phyloP scores from a whole-genome alignment of 169 alveolate genomes.

The Babesia divergens region DNA sequence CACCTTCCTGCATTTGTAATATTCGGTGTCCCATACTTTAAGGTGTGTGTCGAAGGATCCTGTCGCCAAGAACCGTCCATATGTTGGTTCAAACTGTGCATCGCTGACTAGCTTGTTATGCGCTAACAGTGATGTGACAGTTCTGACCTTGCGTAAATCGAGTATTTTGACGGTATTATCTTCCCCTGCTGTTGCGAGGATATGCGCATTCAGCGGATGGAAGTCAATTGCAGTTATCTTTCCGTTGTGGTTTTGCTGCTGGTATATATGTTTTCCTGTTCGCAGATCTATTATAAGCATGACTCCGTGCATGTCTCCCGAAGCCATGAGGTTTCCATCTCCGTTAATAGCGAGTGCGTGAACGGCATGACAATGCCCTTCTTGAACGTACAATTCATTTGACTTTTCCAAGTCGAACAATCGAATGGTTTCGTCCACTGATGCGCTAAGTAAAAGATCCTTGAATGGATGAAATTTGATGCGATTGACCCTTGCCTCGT shows the following conservation, averaged over 20 bases:
- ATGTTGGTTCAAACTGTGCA: constrained; percentile 72
- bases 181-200: constrained; percentile 71
- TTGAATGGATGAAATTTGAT: constrained; percentile 72
- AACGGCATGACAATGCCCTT: constrained; percentile 73
- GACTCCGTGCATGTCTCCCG: constrained; percentile 76
- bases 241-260: constrained; percentile 69
- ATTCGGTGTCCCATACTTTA: constrained; percentile 75
- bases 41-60: constrained; percentile 74
- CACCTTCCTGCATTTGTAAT: constrained; percentile 73
- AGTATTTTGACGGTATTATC: constrained; percentile 76
- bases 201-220: constrained; percentile 71
- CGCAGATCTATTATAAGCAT: constrained; percentile 72
- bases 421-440: constrained; percentile 75
- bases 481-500: constrained; percentile 71
- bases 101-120: constrained; percentile 75
- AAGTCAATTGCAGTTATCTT: constrained; percentile 69
- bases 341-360: constrained; percentile 70
- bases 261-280: constrained; percentile 73
- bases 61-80: constrained; percentile 76
- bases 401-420: constrained; percentile 66
- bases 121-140: constrained; percentile 68
- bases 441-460: constrained; percentile 57
- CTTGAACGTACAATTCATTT: constrained; percentile 73
- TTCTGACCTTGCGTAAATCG: constrained; percentile 69
- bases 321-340: constrained; percentile 72